Conservation (phyloP, 495 filamentous ascomycete species). For the Talaromyces proteolyticus region DNA sequence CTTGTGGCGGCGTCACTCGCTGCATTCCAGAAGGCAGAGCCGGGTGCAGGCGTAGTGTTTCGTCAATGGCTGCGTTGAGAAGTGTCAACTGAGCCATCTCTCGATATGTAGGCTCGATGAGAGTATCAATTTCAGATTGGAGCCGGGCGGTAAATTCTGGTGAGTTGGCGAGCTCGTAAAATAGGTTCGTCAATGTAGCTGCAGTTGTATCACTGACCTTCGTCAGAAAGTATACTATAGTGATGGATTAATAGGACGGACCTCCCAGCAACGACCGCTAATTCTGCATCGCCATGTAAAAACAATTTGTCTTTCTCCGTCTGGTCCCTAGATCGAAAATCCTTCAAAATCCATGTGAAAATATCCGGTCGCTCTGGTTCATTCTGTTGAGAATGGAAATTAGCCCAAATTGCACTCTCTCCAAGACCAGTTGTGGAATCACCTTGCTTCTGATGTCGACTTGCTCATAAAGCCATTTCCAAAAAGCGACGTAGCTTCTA, state of each 20-base stretch:
- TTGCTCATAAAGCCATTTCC: constrained; percentile 1
- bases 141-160: neutral
- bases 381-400: neutral
- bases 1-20: constrained; percentile 15
- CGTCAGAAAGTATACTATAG: neutral
- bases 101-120: neutral
- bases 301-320: constrained; percentile 10
- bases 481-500: constrained; percentile 5
- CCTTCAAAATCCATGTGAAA: neutral
- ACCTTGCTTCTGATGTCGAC: constrained; percentile 3
- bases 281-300: constrained; percentile 19
- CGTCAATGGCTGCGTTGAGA: constrained; percentile 46
- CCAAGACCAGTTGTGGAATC: neutral
- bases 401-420: neutral
- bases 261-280: constrained; percentile 29
- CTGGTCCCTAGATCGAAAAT: constrained; percentile 1
- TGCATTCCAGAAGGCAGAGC: constrained; percentile 13
- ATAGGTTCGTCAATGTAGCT: constrained; percentile 23
- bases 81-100: constrained; percentile 7
- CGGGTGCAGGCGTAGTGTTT: constrained; percentile 40
- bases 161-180: constrained; percentile 27
- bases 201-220: constrained; percentile 33
- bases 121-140: constrained; percentile 3
- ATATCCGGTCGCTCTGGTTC: constrained; percentile 6
- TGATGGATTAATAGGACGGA: neutral